Evolutionary conservation across 768 basidiomycete species (phyloP), one percentile per base, ranked within the genome.

Genomic region (Cyclocybe aegerita): DNA sequence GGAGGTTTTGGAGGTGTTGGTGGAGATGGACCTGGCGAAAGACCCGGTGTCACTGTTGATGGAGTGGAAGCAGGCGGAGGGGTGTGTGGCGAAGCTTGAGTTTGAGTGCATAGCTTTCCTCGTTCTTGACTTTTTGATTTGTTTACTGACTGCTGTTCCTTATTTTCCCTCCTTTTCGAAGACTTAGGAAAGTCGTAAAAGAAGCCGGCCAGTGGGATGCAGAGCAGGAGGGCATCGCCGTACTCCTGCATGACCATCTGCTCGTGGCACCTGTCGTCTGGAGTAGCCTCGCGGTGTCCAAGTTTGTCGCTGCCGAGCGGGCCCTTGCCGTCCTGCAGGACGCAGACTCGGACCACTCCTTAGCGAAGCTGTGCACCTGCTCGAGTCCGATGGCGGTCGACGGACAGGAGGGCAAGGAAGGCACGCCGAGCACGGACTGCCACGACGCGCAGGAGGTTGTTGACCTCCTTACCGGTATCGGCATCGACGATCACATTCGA

Each of bases 1-100:
- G 17, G 88, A 88, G 37, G 71, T 93, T 2, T 65, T 95, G 29
- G 75, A 69, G 6, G 71, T 72, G 1, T 93, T 12, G 76, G 76
- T 0, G 85, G 85, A 1, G 73, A 77, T 30, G 65, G 23, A 23
- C 23, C 23, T 88, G 50, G 77, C 78, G 12, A 72, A 74, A 51
- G 88, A 95, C 61, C 93, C 93, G 2, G 80, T 89, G 9, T 82
- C 86, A 1, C 80, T 83, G 51, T 69, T 95, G 47, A 73, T 83
- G 69, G 71, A 85, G 34, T 93, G 86, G 86, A 23, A 23, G 69
- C 80, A 1, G 81, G 79, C 1, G 65, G 70, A 32, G 59, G 67
- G 9, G 86, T 87, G 0, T 93, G 91, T 56, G 73, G 63, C 32
- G 72, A 58, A 23, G 35, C 49, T 70, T 8, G 42, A 52, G 9